Base-by-base conservation (phyloP, 805 yeast genomes). In the Jamesozyma jinghongensis region DNA sequence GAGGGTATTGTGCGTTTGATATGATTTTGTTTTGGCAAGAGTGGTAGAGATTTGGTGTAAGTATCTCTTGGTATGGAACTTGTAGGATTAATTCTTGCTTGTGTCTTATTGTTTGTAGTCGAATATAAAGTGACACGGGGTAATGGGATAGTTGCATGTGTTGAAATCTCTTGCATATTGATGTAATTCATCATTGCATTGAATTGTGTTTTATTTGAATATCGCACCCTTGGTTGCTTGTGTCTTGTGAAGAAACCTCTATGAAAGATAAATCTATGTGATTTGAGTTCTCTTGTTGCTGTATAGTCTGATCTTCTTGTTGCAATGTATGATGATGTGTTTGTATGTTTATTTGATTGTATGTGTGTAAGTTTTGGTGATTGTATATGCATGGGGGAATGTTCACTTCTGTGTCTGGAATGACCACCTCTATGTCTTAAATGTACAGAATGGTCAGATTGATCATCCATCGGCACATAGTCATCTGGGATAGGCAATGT, bases 231-330 rank as follows among this genome's bases (percentile, higher is more conserved):
- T 30, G 19, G 34, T 18, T 8, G 34, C 10, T 28, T 38, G 18
- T 40, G 33, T 35, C 53, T 46, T 14, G 34, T 45, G 32, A 51
- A 49, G 35, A 57, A 57, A 5, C 62, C 62, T 27, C 45, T 51
- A 36, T 57, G 62, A 30, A 57, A 57, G 27, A 57, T 45, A 31
- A 51, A 52, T 19, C 46, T 45, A 35, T 22, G 33, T 47, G 19
- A 41, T 37, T 13, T 38, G 13, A 43, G 26, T 40, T 56, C 61
- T n/a, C 38, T 35, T 11, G 34, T 43, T 22, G 40, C 51, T 5
- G 60, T 52, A 29, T 51, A 55, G 42, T 56, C 59, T 13, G 43
- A 50, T 26, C 59, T 49, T 22, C 39, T 48, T 12, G 48, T 28
- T 13, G 54, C 49, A 5, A 5, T n/a, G 14, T 30, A 19, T 4